These are phyloP conservation scores for Allium sativum DNA, from an alignment of 106 monocot genomes.

Conservation along the genomic window DNA sequence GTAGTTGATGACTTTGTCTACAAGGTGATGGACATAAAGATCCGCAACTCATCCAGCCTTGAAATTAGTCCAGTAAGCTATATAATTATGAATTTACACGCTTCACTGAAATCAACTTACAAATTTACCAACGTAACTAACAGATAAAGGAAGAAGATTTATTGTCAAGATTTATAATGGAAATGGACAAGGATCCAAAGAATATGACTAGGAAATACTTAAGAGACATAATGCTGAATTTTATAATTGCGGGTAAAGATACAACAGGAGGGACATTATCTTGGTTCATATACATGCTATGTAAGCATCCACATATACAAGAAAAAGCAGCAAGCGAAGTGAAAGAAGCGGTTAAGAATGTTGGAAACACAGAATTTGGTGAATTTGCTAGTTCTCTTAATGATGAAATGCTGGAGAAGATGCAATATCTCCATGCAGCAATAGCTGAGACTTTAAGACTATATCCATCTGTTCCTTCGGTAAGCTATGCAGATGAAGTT, in stretches of 20 bases:
- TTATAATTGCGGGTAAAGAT: conserved; percentile 54
- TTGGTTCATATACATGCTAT: conserved; percentile 57
- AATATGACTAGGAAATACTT: conserved; percentile 28
- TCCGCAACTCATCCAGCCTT: background rate
- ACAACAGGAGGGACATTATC: conserved; percentile 56
- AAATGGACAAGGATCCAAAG: conserved; percentile 22
- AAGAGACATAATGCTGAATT: conserved; percentile 54
- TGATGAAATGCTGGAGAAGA: conserved; percentile 31
- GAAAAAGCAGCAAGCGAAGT: conserved; percentile 41
- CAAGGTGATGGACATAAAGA: conserved; percentile 24
- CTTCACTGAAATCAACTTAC: no score
- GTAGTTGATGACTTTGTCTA: conserved; percentile 36
- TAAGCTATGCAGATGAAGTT: conserved; percentile 5
- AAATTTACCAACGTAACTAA: background rate
- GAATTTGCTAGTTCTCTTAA: conserved; percentile 24
- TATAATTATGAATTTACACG: no score
- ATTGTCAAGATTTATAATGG: conserved; percentile 36
- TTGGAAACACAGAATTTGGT: background rate
- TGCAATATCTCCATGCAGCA: conserved; percentile 67
- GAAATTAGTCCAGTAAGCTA: conserved; percentile 5
- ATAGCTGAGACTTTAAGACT: conserved; percentile 58
- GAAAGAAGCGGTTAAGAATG: conserved; percentile 13
- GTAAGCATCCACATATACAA: conserved; percentile 39
- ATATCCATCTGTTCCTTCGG: conserved; percentile 56
- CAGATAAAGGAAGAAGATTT: conserved; percentile 38